Conservation (phyloP, 23 red algal genomes). For the Agarophyton chilense region DNA sequence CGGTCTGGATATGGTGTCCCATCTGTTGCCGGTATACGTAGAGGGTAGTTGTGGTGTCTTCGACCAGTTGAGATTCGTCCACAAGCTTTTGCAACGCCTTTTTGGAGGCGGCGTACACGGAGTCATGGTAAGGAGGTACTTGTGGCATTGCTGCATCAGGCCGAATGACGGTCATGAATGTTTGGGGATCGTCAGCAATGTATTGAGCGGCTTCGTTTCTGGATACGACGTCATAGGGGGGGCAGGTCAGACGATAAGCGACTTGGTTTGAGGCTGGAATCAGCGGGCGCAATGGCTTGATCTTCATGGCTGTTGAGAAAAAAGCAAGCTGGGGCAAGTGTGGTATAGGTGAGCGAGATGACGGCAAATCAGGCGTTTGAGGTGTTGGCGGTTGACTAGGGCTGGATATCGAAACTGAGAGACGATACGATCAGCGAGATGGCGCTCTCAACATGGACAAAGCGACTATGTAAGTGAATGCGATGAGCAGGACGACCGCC, state of each 20-base stretch:
- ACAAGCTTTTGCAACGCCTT: slow-evolving; percentile 9
- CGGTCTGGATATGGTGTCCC: slow-evolving; percentile 28
- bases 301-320: slow-evolving; percentile 36
- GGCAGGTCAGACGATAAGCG: slow-evolving; percentile 37
- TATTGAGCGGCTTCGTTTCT: slow-evolving; percentile 16
- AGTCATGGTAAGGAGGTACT: background rate
- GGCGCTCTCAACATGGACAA: background rate
- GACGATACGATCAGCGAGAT: no score
- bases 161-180: slow-evolving; percentile 60
- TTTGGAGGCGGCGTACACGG: slow-evolving; percentile 16
- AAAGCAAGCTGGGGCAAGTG: background rate
- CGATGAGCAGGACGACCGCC: no score
- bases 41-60: slow-evolving; percentile 17
- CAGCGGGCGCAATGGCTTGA: slow-evolving; percentile 45
- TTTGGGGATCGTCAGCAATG: background rate
- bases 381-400: background rate
- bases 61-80: slow-evolving; percentile 3
- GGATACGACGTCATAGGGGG: slow-evolving; percentile 75
- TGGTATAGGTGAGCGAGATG: background rate
- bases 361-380: background rate
- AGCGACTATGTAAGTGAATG: background rate
- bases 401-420: no score
- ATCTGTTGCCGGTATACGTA: slow-evolving; percentile 50
- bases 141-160: slow-evolving; percentile 21
- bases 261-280: slow-evolving; percentile 37